A percentile compares a stretch with the other conserved stretches of the same genome.
phyloP scores from a whole-genome alignment of 441 rosid genomes.

The Populus hybrid region DNA sequence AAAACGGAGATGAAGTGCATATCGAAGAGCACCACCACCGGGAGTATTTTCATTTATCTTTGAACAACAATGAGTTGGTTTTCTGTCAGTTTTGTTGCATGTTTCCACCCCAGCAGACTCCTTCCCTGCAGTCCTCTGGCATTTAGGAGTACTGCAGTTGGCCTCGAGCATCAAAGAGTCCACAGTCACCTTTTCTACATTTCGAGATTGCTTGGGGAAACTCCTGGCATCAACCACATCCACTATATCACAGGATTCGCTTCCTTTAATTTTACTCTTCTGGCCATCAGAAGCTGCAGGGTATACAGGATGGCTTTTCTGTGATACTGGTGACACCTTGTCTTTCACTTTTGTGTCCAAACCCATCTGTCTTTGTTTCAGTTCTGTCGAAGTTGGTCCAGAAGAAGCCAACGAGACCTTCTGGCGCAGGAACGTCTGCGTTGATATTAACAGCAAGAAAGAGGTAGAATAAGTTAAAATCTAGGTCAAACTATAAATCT shows the following conservation, averaged over 20 bases:
- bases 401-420: conserved; percentile 75
- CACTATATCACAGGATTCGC: background rate
- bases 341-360: conserved; percentile 22
- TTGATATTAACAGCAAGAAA: conserved; percentile 17
- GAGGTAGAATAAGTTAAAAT: background rate
- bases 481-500: background rate
- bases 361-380: conserved; percentile 34
- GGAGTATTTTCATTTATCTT: conserved; percentile 53
- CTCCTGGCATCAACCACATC: conserved; percentile 25
- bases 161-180: conserved; percentile 23
- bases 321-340: conserved; percentile 12
- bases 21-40: conserved; percentile 72
- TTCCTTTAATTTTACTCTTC: conserved; percentile 11
- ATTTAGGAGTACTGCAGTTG: conserved; percentile 22
- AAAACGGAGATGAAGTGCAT: conserved; percentile 90
- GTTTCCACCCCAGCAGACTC: conserved; percentile 21
- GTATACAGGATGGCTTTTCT: conserved; percentile 14
- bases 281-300: background rate
- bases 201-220: conserved; percentile 9
- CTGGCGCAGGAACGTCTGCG: conserved; percentile 91
- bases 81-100: conserved; percentile 23
- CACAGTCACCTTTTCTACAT: background rate
- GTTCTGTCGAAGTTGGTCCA: conserved; percentile 35
- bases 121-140: conserved; percentile 18
- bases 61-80: conserved; percentile 34